Conservation (phyloP, 495 filamentous ascomycete genomes). For the Schizothecium vesticola region DNA sequence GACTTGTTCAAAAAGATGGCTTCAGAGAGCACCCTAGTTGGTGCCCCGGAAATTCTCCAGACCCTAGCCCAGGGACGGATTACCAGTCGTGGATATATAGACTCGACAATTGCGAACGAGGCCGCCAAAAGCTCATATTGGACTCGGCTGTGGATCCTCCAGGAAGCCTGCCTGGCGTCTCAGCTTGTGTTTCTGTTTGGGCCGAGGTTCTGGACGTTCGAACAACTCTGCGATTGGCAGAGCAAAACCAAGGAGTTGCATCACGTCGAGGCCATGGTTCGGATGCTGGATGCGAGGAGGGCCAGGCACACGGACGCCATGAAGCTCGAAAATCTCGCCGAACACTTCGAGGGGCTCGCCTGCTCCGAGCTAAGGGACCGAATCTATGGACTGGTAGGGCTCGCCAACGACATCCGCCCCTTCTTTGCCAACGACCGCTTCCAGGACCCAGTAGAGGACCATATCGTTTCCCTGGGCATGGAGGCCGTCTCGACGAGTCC, state of each 20-base stretch:
- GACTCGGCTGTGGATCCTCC: constrained; percentile 19
- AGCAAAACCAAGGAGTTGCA: neutral
- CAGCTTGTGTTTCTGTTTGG: constrained; percentile 6
- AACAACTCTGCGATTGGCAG: constrained; percentile 7
- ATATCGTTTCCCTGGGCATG: neutral
- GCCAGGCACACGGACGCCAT: constrained; percentile 9
- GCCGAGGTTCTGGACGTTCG: constrained; percentile 4
- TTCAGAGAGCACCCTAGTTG: neutral
- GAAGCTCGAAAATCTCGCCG: constrained; percentile 16
- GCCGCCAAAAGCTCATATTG: constrained; percentile 12
- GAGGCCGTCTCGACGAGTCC: neutral
- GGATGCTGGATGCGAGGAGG: neutral
- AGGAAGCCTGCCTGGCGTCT: constrained; percentile 17
- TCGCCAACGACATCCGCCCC: constrained; percentile 18
- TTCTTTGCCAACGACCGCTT: neutral
- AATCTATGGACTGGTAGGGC: constrained; percentile 19
- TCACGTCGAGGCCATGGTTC: neutral
- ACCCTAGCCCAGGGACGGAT: neutral
- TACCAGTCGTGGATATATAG: neutral
- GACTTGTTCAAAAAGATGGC: neutral
- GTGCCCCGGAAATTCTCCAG: neutral
- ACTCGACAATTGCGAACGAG: neutral
- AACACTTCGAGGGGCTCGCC: constrained; percentile 10
- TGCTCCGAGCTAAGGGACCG: constrained; percentile 20
- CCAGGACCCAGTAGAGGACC: neutral